Evolutionary conservation across 768 basidiomycete genomes (phyloP).

Genomic region (Rhodosporidiobolus sp.): DNA sequence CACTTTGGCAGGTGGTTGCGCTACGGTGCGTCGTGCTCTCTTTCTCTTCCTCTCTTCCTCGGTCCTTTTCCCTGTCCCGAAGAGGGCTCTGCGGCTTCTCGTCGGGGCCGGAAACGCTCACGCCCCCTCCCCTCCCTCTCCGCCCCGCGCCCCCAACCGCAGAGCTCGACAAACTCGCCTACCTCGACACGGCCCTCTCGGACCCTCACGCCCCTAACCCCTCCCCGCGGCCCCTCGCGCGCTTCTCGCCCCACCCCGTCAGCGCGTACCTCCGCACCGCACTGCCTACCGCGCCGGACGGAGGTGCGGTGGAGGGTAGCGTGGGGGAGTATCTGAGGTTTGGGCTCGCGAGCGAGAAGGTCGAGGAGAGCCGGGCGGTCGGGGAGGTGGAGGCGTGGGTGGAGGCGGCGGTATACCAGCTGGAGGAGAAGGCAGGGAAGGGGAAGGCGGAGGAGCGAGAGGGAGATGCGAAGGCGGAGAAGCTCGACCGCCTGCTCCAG

Average conservation of each 20-base stretch:
- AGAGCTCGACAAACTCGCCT: slow-evolving; percentile 41
- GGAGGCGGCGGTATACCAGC: neutral
- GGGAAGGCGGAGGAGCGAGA: too few relatives aligned
- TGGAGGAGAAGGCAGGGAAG: neutral
- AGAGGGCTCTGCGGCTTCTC: neutral
- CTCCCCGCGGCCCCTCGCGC: slow-evolving; percentile 25
- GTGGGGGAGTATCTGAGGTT: neutral
- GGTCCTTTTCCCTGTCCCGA: neutral
- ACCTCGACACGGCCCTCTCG: slow-evolving; percentile 26
- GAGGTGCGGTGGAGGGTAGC: neutral
- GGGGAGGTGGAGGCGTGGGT: neutral
- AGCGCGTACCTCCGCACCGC: slow-evolving; percentile 17
- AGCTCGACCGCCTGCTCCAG: neutral
- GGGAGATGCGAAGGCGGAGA: too few relatives aligned
- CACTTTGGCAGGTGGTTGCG: slow-evolving; percentile 43
- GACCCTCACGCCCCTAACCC: slow-evolving; percentile 22
- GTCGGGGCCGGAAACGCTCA: neutral
- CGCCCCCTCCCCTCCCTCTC: too few relatives aligned
- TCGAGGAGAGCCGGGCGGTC: neutral
- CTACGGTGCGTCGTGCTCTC: slow-evolving; percentile 43
- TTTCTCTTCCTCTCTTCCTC: neutral
- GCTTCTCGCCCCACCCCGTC: slow-evolving; percentile 15
- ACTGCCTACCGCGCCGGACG: neutral
- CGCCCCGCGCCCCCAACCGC: too few relatives aligned
- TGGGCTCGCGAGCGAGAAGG: neutral